Percentiles rank a stretch among this genome's conserved stretches.
phyloP scores from a whole-genome alignment of 2,329 filamentous ascomycete species.

The Alternaria arborescens region DNA sequence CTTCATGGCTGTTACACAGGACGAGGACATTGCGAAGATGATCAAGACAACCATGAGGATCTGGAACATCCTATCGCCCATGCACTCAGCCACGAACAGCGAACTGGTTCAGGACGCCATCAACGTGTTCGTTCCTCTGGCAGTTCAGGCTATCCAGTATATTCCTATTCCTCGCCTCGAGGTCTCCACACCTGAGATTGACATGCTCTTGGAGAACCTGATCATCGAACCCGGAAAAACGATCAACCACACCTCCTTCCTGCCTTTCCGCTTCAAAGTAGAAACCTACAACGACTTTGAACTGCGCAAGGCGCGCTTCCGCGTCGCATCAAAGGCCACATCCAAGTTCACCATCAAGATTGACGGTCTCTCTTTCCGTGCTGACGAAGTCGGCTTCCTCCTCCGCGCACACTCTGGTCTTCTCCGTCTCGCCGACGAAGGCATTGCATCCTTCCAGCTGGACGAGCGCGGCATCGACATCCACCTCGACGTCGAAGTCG shows the following conservation, averaged over 20 bases:
- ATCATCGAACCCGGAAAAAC: constrained; percentile 88
- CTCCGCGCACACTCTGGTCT: constrained; percentile 79
- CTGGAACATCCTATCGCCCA: constrained; percentile 73
- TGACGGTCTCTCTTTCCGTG: constrained; percentile 82
- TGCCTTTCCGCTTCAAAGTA: constrained; percentile 82
- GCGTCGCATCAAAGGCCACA: constrained; percentile 72
- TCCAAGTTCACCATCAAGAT: constrained; percentile 80
- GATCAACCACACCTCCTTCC: constrained; percentile 85
- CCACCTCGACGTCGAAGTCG: constrained; percentile 83
- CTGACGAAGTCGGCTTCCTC: constrained; percentile 91
- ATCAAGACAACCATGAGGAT: constrained; percentile 73
- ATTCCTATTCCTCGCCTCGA: constrained; percentile 92
- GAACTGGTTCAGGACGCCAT: constrained; percentile 78
- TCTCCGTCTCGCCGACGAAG: constrained; percentile 79
- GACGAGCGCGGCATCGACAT: constrained; percentile 90
- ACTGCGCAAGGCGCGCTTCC: constrained; percentile 77
- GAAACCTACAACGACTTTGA: constrained; percentile 88
- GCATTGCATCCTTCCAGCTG: constrained; percentile 84
- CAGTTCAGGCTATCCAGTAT: constrained; percentile 82
- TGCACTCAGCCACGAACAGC: constrained; percentile 69
- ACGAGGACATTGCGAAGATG: constrained; percentile 76
- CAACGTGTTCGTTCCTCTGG: constrained; percentile 80
- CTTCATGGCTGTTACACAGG: constrained; percentile 72
- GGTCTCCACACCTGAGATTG: constrained; percentile 80
- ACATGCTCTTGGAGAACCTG: constrained; percentile 88